A percentile compares a stretch with the other conserved stretches of the same genome.
phyloP scores from a whole-genome alignment of 208 protist species.

The Herpetomonas tarakana region DNA sequence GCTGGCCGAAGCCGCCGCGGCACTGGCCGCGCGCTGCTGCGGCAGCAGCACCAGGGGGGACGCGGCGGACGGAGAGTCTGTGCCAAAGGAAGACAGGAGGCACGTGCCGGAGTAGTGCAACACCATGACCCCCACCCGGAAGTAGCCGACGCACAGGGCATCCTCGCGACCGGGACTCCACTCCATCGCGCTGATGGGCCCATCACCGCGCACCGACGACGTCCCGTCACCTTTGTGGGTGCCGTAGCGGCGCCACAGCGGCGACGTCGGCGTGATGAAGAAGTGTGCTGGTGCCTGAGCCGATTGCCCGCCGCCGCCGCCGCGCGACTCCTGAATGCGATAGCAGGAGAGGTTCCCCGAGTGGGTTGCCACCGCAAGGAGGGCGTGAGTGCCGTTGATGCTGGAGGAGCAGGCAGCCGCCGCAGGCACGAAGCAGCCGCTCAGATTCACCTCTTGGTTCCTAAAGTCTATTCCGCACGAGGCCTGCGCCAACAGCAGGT shows the following conservation, averaged over 20 bases:
- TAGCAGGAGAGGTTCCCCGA: constrained; percentile 51
- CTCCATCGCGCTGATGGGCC: constrained; percentile 43
- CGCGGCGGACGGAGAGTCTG: constrained; percentile 1
- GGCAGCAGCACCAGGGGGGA: not conserved
- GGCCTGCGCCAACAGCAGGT: constrained; percentile 37
- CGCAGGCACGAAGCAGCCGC: constrained; percentile 26
- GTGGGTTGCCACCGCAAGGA: constrained; percentile 56
- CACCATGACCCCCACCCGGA: constrained; percentile 42
- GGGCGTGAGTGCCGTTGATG: constrained; percentile 49
- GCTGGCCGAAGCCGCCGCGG: not conserved
- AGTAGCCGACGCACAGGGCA: constrained; percentile 62
- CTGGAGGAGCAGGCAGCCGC: constrained; percentile 24
- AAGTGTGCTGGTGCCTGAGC: not conserved
- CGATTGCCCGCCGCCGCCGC: constrained; percentile 12
- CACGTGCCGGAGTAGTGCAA: constrained; percentile 69
- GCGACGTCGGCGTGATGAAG: not conserved
- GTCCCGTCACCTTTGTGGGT: not conserved
- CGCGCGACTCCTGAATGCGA: constrained; percentile 16
- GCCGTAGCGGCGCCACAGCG: not conserved
- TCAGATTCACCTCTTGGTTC: constrained; percentile 30
- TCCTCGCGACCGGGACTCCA: constrained; percentile 54
- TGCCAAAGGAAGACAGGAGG: constrained; percentile 24
- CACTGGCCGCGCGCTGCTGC: not conserved
- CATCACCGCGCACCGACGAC: constrained; percentile 6
- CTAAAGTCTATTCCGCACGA: constrained; percentile 48